Evolutionary conservation across 768 basidiomycete species (phyloP).

Genomic region (Psilocybe subaeruginosa): DNA sequence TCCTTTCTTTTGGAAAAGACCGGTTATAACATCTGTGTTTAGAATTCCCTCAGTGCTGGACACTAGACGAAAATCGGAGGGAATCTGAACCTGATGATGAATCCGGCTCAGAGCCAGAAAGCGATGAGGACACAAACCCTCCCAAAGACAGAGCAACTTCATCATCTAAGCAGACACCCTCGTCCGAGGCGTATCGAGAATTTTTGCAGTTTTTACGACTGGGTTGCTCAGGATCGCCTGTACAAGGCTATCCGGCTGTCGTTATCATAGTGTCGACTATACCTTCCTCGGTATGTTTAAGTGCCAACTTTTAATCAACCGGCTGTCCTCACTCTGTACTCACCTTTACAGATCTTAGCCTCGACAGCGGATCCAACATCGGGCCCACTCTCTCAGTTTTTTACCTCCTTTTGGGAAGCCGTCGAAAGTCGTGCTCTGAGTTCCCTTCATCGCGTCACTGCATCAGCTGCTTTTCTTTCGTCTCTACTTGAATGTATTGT

Average conservation of each 20-base stretch:
- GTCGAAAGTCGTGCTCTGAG: conserved; percentile 68
- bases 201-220: conserved; percentile 80
- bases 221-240: conserved; percentile 79
- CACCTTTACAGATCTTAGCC: conserved; percentile 30
- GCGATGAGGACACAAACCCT: conserved; percentile 32
- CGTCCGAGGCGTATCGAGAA: conserved; percentile 59
- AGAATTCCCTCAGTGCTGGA: conserved; percentile 76
- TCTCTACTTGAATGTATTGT: conserved; percentile 72
- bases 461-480: conserved; percentile 67
- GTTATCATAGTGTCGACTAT: conserved; percentile 84
- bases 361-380: conserved; percentile 16
- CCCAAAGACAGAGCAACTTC: neutral
- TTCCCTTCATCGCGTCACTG: conserved; percentile 52
- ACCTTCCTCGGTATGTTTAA: conserved; percentile 57
- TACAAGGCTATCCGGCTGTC: conserved; percentile 81
- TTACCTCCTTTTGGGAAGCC: conserved; percentile 83
- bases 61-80: conserved; percentile 35
- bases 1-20: neutral
- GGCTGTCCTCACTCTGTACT: neutral
- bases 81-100: conserved; percentile 37
- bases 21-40: conserved; percentile 1
- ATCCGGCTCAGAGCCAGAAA: conserved; percentile 38
- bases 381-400: conserved; percentile 49
- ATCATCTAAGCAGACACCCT: neutral
- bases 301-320: neutral